A percentile compares a stretch with the other conserved stretches of the same genome.
These are phyloP conservation scores for Otatea glauca DNA, from an alignment of 176 grass and related monocot species.

Conservation along the genomic window DNA sequence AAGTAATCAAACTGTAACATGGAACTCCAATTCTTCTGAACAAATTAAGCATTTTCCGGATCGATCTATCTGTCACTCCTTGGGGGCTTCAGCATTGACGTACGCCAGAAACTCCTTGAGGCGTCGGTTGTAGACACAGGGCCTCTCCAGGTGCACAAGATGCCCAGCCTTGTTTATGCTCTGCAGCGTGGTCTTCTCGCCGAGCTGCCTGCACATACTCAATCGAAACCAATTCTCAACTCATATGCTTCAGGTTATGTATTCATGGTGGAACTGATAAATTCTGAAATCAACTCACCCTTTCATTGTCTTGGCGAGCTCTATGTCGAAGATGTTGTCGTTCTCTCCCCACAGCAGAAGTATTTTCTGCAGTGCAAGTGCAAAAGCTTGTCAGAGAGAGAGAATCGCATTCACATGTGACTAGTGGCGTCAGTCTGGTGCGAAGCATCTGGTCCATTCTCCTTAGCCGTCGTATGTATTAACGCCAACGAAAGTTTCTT, in stretches of 20 bases:
- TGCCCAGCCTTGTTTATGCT: constrained; percentile 78
- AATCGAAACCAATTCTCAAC: background rate
- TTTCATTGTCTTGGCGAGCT: constrained; percentile 82
- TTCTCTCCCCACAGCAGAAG: constrained; percentile 81
- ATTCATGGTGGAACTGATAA: background rate
- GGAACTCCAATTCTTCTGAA: background rate
- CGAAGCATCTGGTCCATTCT: no score
- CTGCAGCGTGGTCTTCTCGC: constrained; percentile 70
- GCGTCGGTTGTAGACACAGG: constrained; percentile 61
- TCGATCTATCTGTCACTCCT: constrained; percentile 21
- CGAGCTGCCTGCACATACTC: constrained; percentile 60
- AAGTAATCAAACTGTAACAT: background rate
- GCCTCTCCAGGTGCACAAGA: constrained; percentile 81
- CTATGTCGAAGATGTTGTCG: constrained; percentile 85
- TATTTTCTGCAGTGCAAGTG: constrained; percentile 69
- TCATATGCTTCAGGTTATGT: background rate
- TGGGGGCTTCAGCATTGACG: constrained; percentile 44
- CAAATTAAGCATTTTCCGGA: background rate
- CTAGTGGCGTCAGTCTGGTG: no score
- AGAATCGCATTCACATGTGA: no score
- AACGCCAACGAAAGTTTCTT: no score
- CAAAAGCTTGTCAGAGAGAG: background rate
- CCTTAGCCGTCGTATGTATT: no score
- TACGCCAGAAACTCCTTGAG: constrained; percentile 75
- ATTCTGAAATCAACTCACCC: constrained; percentile 48